Conservation (phyloP, 1,284 basidiomycete species). For the Apiotrichum veenhuisii region DNA sequence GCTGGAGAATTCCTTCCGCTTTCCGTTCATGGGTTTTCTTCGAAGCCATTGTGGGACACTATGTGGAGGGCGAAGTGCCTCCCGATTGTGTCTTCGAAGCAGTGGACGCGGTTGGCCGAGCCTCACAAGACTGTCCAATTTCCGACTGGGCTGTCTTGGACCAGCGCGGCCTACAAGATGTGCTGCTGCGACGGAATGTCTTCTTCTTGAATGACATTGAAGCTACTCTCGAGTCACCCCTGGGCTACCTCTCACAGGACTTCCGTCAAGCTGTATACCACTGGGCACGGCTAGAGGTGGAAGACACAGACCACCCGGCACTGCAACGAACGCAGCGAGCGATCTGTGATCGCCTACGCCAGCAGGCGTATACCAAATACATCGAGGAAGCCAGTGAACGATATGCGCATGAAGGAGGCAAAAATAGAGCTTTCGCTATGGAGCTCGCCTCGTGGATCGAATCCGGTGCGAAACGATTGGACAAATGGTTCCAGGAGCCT, state of each 20-base stretch:
- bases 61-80: slow-evolving; percentile 84
- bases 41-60: slow-evolving; percentile 80
- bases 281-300: slow-evolving; percentile 63
- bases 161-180: slow-evolving; percentile 25
- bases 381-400: slow-evolving; percentile 60
- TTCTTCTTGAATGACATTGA: slow-evolving; percentile 33
- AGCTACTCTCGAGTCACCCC: slow-evolving; percentile 15
- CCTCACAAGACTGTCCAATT: slow-evolving; percentile 64
- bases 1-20: slow-evolving; percentile 81
- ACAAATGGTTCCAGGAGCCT: slow-evolving; percentile 73
- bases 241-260: slow-evolving; percentile 54
- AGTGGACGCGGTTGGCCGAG: slow-evolving; percentile 65
- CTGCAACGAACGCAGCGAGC: slow-evolving; percentile 55
- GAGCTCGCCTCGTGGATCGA: slow-evolving; percentile 85
- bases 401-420: slow-evolving; percentile 32
- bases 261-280: slow-evolving; percentile 69
- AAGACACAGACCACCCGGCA: slow-evolving; percentile 48
- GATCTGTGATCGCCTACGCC: slow-evolving; percentile 65
- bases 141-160: slow-evolving; percentile 78
- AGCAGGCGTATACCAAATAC: slow-evolving; percentile 66
- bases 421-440: slow-evolving; percentile 50
- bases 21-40: slow-evolving; percentile 78
- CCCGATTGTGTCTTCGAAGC: slow-evolving; percentile 92
- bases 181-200: slow-evolving; percentile 24
- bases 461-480: slow-evolving; percentile 72